These are phyloP conservation scores for Rhodofomes roseus DNA, from an alignment of 1,284 basidiomycete genomes.

Conservation along the genomic window DNA sequence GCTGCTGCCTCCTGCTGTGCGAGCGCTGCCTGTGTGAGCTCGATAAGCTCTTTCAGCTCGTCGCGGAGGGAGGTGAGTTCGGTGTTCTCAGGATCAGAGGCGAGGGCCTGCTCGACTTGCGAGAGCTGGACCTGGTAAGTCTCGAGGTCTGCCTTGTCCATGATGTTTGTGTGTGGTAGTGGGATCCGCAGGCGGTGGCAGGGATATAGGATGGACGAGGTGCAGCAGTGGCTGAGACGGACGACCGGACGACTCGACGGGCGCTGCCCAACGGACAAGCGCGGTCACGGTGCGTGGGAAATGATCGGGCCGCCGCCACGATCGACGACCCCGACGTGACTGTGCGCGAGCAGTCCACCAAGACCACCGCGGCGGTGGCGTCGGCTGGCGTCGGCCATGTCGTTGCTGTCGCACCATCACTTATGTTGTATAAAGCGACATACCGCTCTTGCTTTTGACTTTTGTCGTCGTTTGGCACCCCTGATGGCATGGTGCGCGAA, in stretches of 20 bases:
- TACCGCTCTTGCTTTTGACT: no score
- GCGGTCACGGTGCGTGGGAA: background rate
- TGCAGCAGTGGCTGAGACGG: background rate
- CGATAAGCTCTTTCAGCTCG: slow-evolving; percentile 89
- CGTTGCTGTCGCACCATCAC: no score
- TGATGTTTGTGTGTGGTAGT: slow-evolving; percentile 26
- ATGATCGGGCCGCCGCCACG: background rate
- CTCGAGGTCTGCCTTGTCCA: slow-evolving; percentile 81
- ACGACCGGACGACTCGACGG: background rate
- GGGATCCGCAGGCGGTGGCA: background rate
- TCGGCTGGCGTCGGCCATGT: no score
- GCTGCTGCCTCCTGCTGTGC: slow-evolving; percentile 58
- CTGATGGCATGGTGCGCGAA: no score
- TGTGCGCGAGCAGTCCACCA: no score
- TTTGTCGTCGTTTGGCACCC: no score
- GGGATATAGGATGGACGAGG: background rate
- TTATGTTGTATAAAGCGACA: no score
- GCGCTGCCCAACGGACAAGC: background rate
- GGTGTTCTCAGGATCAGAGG: slow-evolving; percentile 76
- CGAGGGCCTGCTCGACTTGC: slow-evolving; percentile 86
- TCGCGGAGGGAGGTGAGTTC: slow-evolving; percentile 76
- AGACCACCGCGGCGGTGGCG: no score
- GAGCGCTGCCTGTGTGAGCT: slow-evolving; percentile 77
- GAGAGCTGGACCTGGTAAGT: slow-evolving; percentile 87
- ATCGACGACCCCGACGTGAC: background rate